Evolutionary conservation across 163 green algal species (phyloP), one percentile per base, ranked within the genome.

Genomic region (Scenedesmus sp.): DNA sequence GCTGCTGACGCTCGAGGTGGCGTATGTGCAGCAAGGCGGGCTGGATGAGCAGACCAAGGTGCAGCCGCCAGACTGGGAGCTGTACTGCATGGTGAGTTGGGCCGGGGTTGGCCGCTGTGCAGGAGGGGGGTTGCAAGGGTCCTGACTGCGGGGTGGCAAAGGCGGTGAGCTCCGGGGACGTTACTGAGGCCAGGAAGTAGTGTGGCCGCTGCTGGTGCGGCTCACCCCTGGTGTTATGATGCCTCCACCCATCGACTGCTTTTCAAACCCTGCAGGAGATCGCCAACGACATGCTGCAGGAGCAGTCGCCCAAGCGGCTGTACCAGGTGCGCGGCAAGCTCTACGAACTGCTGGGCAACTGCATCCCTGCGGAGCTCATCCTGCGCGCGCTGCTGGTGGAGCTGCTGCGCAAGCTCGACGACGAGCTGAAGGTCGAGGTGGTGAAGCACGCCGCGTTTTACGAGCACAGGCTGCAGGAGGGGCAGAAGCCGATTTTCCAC

Each of bases 291-390:
- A 98, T 99, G 30, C 42, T 99, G 80, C 70, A 56, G 37, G 97
- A 99, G 94, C 98, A 99, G 94, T 96, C 90, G 0, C 97, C 98
- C 72, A 98, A 98, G 92, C 90, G 85, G 56, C 94, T 99, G 56
- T 97, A 96, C 86, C 46, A 94, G 72, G 95, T 98, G 24, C 95
- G 98, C 4, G 96, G 96, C 83, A 99, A 99, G 94, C 80, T 99
- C 81, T 99, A 99, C 89, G 98, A 99, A 95, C 96, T 99, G 89
- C 94, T 99, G 40, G 95, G 98, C 79, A 99, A 99, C 95, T 99
- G 98, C 95, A 97, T 99, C 68, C 98, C 98, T 0, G 93, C 98
- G 0, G 97, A 99, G 93, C 87, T 98, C 72, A 97, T 98, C 86
- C 88, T 98, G 20, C 89, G 92, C 30, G 83, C 86, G 16, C 94